Conservation (phyloP, 2,329 filamentous ascomycete species). For the Ceratocystis diversiconidia region DNA sequence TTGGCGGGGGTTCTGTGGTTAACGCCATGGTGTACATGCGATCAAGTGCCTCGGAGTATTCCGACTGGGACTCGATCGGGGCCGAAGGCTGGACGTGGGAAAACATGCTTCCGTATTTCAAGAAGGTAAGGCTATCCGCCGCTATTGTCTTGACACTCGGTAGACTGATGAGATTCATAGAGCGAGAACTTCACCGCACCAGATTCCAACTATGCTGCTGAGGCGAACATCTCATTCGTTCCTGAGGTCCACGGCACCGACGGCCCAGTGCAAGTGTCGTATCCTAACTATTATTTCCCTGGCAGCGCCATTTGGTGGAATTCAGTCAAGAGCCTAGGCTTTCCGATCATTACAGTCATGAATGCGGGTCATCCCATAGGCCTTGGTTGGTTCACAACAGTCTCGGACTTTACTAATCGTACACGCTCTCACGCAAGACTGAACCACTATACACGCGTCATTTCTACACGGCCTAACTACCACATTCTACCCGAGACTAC, state of each 20-base stretch:
- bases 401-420: constrained; percentile 23
- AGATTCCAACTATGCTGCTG: constrained; percentile 11
- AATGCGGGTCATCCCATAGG: constrained; percentile 22
- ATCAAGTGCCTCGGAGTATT: constrained; percentile 28
- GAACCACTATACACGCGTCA: constrained; percentile 24
- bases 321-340: constrained; percentile 39
- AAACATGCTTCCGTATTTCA: constrained; percentile 31
- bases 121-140: constrained; percentile 25
- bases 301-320: constrained; percentile 33
- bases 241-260: constrained; percentile 37
- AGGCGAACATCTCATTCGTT: constrained; percentile 25
- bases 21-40: constrained; percentile 29
- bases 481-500: constrained; percentile 44
- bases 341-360: constrained; percentile 33
- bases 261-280: constrained; percentile 42
- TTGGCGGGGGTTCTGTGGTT: constrained; percentile 29
- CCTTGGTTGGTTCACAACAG: constrained; percentile 24
- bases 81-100: constrained; percentile 30
- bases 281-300: constrained; percentile 16
- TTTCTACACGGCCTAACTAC: constrained; percentile 37
- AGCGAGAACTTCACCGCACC: constrained; percentile 19
- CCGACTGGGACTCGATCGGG: constrained; percentile 32
- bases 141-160: background rate
- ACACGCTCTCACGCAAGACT: constrained; percentile 23
- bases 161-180: background rate